phyloP scores from a whole-genome alignment of 2,329 filamentous ascomycete species.

The Aureobasidium sp. region DNA sequence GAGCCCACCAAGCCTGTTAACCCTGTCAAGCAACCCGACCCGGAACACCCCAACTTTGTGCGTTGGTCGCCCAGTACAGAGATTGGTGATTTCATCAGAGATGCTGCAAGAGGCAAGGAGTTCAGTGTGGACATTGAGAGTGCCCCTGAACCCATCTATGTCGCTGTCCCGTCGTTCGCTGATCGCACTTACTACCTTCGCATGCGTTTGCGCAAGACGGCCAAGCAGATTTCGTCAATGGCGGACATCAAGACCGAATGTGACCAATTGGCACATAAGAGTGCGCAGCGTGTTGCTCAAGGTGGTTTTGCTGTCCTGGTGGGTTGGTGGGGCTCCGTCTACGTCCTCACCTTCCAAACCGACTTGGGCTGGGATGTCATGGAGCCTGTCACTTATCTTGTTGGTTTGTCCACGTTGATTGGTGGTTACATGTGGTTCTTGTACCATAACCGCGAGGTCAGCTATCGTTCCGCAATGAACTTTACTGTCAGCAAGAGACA shows the following conservation, averaged over 20 bases:
- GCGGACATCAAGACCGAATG: conserved; percentile 73
- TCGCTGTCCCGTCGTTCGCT: conserved; percentile 78
- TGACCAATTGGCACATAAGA: conserved; percentile 65
- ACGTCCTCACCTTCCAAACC: conserved; percentile 58
- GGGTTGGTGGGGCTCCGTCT: conserved; percentile 76
- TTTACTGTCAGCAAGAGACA: conserved; percentile 75
- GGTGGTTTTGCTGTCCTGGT: conserved; percentile 66
- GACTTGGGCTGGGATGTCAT: conserved; percentile 83
- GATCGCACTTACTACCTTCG: conserved; percentile 88
- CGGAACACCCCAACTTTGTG: conserved; percentile 58
- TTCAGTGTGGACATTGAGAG: conserved; percentile 81
- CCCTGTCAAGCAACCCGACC: conserved; percentile 15
- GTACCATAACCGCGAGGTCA: conserved; percentile 83
- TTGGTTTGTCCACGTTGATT: conserved; percentile 77
- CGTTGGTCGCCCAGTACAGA: conserved; percentile 85
- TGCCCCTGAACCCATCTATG: conserved; percentile 55
- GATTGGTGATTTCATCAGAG: conserved; percentile 87
- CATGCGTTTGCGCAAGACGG: conserved; percentile 64
- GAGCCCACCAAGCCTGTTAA: conserved; percentile 13
- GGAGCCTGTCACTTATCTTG: conserved; percentile 84
- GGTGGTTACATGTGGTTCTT: conserved; percentile 90
- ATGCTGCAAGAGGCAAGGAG: conserved; percentile 74
- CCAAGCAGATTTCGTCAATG: conserved; percentile 58
- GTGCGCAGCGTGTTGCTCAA: conserved; percentile 70
- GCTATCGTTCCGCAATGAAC: conserved; percentile 78